Evolutionary conservation across 2,329 filamentous ascomycete genomes (phyloP).

Genomic region (Dothiorella sarmentorum): DNA sequence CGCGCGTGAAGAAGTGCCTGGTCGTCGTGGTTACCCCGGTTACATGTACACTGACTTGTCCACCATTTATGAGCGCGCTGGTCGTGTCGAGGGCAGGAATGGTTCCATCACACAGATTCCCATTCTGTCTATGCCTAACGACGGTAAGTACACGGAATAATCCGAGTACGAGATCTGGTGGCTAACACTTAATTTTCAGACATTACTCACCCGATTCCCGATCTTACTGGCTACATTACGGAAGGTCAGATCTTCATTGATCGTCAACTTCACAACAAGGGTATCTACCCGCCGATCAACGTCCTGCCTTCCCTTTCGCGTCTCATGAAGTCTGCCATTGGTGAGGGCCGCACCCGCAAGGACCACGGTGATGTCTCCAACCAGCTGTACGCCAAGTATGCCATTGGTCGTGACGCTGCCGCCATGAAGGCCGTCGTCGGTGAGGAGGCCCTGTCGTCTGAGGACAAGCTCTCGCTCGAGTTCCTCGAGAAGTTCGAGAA

Average conservation of each 20-base stretch:
- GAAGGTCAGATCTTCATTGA: conserved; percentile 99
- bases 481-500: conserved; percentile 99
- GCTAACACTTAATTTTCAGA: conserved; percentile 46
- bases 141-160: conserved; percentile 54
- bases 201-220: conserved; percentile 98
- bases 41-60: conserved; percentile 99
- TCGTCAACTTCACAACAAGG: conserved; percentile 89
- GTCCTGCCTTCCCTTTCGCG: conserved; percentile 95
- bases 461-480: conserved; percentile 96
- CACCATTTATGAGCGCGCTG: conserved; percentile 98
- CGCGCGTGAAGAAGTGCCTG: conserved; percentile 96
- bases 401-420: conserved; percentile 95
- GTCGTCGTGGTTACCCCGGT: conserved; percentile 98
- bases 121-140: conserved; percentile 99
- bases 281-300: conserved; percentile 98
- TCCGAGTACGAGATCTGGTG: not conserved
- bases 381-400: conserved; percentile 99
- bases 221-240: conserved; percentile 98
- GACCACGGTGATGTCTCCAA: conserved; percentile 99
- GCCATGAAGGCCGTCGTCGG: conserved; percentile 99
- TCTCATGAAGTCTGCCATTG: conserved; percentile 99
- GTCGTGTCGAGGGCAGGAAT: conserved; percentile 93
- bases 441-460: conserved; percentile 90
- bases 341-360: conserved; percentile 91
- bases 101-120: conserved; percentile 99